Conservation (phyloP, 1,284 basidiomycete species). For the Puccinia hordei region DNA sequence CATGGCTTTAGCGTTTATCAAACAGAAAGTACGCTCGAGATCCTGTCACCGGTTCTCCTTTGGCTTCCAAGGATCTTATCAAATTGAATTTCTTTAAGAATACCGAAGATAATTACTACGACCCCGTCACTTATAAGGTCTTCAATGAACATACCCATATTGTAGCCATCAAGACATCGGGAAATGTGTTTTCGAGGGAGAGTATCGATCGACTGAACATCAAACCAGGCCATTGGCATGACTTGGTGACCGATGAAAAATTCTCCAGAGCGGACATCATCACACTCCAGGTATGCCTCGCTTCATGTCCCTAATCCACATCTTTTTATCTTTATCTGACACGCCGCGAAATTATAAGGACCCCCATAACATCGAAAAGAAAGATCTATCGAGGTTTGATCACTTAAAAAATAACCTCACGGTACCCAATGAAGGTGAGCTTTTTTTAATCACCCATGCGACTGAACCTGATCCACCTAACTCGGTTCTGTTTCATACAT, state of each 20-base stretch:
- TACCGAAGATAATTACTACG: slow-evolving; percentile 57
- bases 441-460: neutral
- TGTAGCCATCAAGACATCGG: slow-evolving; percentile 62
- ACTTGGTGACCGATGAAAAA: slow-evolving; percentile 79
- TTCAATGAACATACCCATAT: slow-evolving; percentile 64
- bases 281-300: slow-evolving; percentile 83
- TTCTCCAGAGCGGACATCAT: slow-evolving; percentile 87
- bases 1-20: slow-evolving; percentile 42
- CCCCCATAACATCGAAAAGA: slow-evolving; percentile 58
- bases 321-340: slow-evolving; percentile 16
- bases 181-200: slow-evolving; percentile 86
- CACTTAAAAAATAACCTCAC: slow-evolving; percentile 59
- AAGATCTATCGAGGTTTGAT: slow-evolving; percentile 57
- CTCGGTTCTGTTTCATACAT: neutral
- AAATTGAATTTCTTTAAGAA: slow-evolving; percentile 77
- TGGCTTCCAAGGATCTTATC: slow-evolving; percentile 77
- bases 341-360: slow-evolving; percentile 56
- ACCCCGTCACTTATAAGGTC: slow-evolving; percentile 62
- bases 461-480: neutral
- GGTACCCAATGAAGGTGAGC: slow-evolving; percentile 44
- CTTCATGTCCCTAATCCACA: slow-evolving; percentile 20
- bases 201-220: slow-evolving; percentile 69
- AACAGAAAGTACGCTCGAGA: slow-evolving; percentile 69
- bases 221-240: slow-evolving; percentile 69
- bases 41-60: slow-evolving; percentile 81